A percentile compares a stretch with the other conserved stretches of the same genome.
Conservation (phyloP, 2,329 filamentous ascomycete species). For the Magnaporthiopsis poae region DNA sequence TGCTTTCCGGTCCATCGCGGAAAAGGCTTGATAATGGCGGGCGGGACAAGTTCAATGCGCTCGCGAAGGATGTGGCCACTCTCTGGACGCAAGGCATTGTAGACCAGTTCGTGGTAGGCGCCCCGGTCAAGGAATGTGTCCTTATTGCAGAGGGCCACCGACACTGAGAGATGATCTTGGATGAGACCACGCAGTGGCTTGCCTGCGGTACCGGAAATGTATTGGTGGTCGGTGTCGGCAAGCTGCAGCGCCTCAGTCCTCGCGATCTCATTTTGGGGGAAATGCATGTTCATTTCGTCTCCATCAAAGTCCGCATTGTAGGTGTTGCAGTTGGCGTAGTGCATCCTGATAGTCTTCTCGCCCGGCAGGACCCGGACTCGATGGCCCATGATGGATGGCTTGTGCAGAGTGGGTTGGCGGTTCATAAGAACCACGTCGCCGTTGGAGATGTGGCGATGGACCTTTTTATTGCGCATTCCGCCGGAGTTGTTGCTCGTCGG, state of each 20-base stretch:
- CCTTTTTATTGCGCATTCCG: conserved; percentile 83
- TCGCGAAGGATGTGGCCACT: conserved; percentile 78
- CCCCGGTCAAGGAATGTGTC: conserved; percentile 83
- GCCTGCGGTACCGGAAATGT: conserved; percentile 84
- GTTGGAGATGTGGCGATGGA: conserved; percentile 88
- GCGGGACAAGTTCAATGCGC: conserved; percentile 68
- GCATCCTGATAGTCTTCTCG: conserved; percentile 97
- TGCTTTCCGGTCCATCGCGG: conserved; percentile 93
- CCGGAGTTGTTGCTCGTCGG: conserved; percentile 66
- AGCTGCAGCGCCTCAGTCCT: conserved; percentile 85
- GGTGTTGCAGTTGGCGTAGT: conserved; percentile 98
- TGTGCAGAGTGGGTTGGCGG: conserved; percentile 92
- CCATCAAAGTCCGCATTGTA: conserved; percentile 99
- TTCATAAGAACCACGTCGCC: conserved; percentile 99
- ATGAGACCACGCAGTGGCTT: conserved; percentile 92
- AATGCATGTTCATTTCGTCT: conserved; percentile 99
- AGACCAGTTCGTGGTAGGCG: conserved; percentile 89
- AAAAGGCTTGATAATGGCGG: conserved; percentile 71
- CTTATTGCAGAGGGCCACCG: conserved; percentile 77
- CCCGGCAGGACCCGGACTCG: conserved; percentile 82
- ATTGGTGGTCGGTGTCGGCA: conserved; percentile 94
- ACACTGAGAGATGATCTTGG: conserved; percentile 95
- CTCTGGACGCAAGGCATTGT: conserved; percentile 80
- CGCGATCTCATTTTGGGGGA: conserved; percentile 92
- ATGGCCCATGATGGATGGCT: conserved; percentile 98